Conservation (phyloP, 1,284 basidiomycete species). For the Vanrija pseudolonga region DNA sequence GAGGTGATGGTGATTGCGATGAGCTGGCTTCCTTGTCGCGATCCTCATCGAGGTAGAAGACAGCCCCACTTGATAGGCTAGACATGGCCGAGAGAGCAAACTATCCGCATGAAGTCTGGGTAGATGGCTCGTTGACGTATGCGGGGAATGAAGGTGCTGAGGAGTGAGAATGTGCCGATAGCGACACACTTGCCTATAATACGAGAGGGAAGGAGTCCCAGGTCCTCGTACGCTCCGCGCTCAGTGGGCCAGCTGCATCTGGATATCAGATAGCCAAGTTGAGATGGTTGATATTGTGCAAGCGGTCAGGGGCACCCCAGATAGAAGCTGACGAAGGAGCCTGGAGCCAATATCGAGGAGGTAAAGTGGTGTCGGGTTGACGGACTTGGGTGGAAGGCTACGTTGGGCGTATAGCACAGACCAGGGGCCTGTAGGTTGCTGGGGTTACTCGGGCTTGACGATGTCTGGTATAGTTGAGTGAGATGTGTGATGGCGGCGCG, state of each 20-base stretch:
- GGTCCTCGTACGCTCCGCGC: background rate
- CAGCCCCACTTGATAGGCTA: conserved; percentile 10
- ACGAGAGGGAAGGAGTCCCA: background rate
- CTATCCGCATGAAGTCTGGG: background rate
- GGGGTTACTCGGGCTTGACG: no score
- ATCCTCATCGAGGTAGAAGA: conserved; percentile 45
- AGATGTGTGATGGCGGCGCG: background rate
- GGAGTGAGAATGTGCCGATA: background rate
- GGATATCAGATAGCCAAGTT: background rate
- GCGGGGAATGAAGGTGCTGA: no score
- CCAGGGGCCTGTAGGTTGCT: no score
- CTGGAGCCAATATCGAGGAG: no score
- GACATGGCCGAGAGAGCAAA: no score
- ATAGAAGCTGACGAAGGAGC: no score
- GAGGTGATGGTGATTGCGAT: conserved; percentile 22
- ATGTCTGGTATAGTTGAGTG: background rate
- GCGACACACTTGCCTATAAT: background rate
- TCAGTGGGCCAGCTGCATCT: background rate
- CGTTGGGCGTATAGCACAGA: no score
- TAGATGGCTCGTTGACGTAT: background rate
- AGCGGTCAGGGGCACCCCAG: background rate
- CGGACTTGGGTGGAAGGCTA: no score
- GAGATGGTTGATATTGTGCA: background rate
- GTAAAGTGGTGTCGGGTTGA: no score
- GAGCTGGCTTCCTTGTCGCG: conserved; percentile 21